Evolutionary conservation across 108 stramenopile genomes (phyloP).

Genomic region (Discostella pseudostelligera): DNA sequence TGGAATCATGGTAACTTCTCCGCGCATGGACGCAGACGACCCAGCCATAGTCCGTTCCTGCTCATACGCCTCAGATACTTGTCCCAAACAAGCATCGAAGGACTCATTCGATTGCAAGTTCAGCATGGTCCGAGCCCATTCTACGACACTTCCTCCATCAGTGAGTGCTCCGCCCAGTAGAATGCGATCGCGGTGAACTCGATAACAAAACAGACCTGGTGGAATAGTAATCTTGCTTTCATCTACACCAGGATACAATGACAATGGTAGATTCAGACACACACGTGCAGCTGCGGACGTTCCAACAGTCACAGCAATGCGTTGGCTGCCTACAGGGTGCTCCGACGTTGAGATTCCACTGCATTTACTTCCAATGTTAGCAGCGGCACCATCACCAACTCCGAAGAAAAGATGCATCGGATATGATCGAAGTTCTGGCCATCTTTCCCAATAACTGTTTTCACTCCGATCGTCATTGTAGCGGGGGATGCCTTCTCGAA

Average conservation of each 20-base stretch:
- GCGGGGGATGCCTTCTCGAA: constrained; percentile 22
- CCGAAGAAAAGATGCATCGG: constrained; percentile 53
- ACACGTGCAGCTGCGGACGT: constrained; percentile 81
- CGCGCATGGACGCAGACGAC: neutral
- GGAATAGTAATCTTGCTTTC: constrained; percentile 28
- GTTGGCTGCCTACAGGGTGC: constrained; percentile 14
- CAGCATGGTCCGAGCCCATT: constrained; percentile 66
- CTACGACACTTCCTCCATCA: constrained; percentile 83
- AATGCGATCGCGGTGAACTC: constrained; percentile 58
- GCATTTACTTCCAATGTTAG: constrained; percentile 84
- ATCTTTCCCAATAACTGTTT: constrained; percentile 56
- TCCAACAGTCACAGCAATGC: constrained; percentile 84
- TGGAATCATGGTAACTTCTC: constrained; percentile 51
- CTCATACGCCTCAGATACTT: constrained; percentile 31
- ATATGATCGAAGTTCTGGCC: constrained; percentile 62
- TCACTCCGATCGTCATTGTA: constrained; percentile 13
- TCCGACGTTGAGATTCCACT: constrained; percentile 3
- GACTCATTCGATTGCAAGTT: constrained; percentile 46
- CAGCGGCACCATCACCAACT: constrained; percentile 85
- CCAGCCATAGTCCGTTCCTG: neutral
- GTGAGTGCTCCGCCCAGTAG: constrained; percentile 81
- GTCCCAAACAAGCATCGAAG: constrained; percentile 50
- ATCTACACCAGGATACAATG: constrained; percentile 4
- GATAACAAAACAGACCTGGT: constrained; percentile 77
- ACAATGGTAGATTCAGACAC: constrained; percentile 50